These are phyloP conservation scores for Exophiala viscosa DNA, from an alignment of 2,329 filamentous ascomycete species.

Conservation along the genomic window DNA sequence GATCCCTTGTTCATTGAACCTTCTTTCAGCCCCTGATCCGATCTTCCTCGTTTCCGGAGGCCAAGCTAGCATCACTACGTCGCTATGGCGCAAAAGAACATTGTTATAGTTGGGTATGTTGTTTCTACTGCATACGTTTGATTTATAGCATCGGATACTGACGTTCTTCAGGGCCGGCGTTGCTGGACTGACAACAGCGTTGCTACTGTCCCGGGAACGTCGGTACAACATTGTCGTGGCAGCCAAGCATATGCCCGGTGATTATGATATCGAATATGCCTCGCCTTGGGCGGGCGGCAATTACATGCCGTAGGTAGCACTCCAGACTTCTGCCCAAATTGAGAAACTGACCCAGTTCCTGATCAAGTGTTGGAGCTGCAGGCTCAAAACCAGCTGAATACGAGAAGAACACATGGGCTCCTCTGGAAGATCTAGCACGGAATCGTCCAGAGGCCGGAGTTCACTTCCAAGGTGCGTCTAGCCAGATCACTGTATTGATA, in stretches of 20 bases:
- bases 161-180: slow-evolving; percentile 28
- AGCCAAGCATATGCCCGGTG: slow-evolving; percentile 81
- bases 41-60: no score
- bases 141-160: background rate
- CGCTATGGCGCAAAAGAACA: slow-evolving; percentile 29
- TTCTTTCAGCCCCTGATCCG: no score
- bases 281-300: slow-evolving; percentile 81
- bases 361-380: slow-evolving; percentile 31
- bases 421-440: slow-evolving; percentile 53
- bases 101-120: slow-evolving; percentile 39
- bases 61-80: no score
- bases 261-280: slow-evolving; percentile 73
- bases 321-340: background rate
- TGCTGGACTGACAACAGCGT: slow-evolving; percentile 57
- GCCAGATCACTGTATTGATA: no score
- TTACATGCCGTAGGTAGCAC: slow-evolving; percentile 57
- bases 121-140: background rate
- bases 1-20: no score
- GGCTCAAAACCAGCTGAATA: slow-evolving; percentile 40
- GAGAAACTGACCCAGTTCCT: slow-evolving; percentile 17
- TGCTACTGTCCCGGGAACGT: slow-evolving; percentile 51
- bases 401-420: slow-evolving; percentile 60
- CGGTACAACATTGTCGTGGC: slow-evolving; percentile 60
- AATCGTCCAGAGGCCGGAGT: slow-evolving; percentile 69
- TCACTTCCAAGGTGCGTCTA: slow-evolving; percentile 56